These are phyloP conservation scores for Dendrobium officinale DNA, from an alignment of 106 monocot genomes.

Conservation along the genomic window DNA sequence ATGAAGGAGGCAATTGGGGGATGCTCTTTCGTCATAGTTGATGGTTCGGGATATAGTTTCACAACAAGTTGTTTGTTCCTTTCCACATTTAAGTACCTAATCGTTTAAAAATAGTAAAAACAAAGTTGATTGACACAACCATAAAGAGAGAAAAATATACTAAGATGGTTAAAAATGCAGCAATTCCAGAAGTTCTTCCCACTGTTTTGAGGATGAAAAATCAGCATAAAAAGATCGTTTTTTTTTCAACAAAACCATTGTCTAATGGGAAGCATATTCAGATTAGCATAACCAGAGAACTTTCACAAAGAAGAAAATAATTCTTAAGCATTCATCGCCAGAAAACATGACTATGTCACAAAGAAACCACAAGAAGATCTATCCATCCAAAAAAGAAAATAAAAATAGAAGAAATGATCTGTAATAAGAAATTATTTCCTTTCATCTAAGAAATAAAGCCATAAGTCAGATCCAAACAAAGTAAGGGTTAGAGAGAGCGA, in stretches of 20 bases:
- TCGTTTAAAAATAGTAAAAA: not conserved
- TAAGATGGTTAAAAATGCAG: not conserved
- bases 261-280: not conserved
- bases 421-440: not conserved
- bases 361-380: not conserved
- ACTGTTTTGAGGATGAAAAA: not conserved
- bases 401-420: too few species aligned
- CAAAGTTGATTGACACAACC: not conserved
- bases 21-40: constrained; percentile 50
- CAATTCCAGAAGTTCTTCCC: too few species aligned
- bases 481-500: not conserved
- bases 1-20: constrained; percentile 87
- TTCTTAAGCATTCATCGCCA: not conserved
- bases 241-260: too few species aligned
- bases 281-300: not conserved
- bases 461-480: not conserved
- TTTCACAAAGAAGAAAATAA: too few species aligned
- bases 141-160: not conserved
- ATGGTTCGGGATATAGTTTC: constrained; percentile 71
- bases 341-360: not conserved
- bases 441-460: not conserved
- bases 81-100: constrained; percentile 78
- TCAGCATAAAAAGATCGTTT: too few species aligned
- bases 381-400: not conserved
- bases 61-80: constrained; percentile 70